Conservation (phyloP, 2,329 filamentous ascomycete genomes). For the Decorospora gaudefroyi region DNA sequence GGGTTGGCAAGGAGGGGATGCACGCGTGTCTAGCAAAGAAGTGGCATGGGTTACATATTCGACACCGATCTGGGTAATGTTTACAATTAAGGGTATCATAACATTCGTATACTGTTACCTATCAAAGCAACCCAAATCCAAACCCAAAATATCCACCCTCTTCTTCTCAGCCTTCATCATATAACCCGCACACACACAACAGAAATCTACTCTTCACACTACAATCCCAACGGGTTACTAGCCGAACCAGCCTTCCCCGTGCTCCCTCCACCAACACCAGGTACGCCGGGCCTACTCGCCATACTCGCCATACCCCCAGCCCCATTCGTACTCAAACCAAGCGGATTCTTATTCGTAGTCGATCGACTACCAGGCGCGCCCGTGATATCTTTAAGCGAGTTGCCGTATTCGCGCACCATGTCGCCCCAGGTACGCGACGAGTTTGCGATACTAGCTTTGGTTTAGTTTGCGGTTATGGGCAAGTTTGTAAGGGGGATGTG, state of each 20-base stretch:
- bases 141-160: too few species aligned
- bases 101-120: too few species aligned
- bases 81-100: too few species aligned
- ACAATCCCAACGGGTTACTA: conserved; percentile 52
- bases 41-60: too few species aligned
- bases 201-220: not conserved
- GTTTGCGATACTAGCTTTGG: conserved; percentile 48
- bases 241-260: conserved; percentile 41
- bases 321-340: conserved; percentile 48
- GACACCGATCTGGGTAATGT: too few species aligned
- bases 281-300: conserved; percentile 23
- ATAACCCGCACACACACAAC: too few species aligned
- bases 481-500: too few species aligned
- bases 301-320: conserved; percentile 39
- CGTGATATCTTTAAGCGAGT: conserved; percentile 55
- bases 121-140: too few species aligned
- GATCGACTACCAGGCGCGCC: conserved; percentile 52
- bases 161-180: too few species aligned
- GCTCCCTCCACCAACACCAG: conserved; percentile 20
- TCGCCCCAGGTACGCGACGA: conserved; percentile 55
- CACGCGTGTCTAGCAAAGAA: too few species aligned
- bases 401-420: conserved; percentile 55
- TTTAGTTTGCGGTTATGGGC: too few species aligned
- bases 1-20: too few species aligned
- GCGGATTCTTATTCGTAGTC: conserved; percentile 53